Evolutionary conservation across 2,329 filamentous ascomycete species (phyloP), one percentile per base, ranked within the genome.

Genomic region (Dactylonectria macrodidyma): DNA sequence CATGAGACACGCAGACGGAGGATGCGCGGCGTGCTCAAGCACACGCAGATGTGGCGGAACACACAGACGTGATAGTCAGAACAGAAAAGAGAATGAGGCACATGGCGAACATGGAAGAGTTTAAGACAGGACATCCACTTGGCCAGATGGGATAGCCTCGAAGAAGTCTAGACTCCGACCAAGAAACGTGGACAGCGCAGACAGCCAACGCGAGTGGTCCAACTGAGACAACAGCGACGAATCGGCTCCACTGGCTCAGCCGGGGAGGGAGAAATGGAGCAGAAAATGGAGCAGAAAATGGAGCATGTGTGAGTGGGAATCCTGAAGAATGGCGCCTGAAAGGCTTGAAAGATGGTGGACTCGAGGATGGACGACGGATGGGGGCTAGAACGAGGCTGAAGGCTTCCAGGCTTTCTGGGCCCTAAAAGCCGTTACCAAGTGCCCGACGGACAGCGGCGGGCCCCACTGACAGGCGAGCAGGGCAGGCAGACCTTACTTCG

Each of bases 321-420:
- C 22, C 7, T 19, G 16, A 54, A 24, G 36, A 56, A 57, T 56
- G 47, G 44, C 38, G 14, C 19, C 11, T 51, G 52, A 52, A 24
- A 19, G 19, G 19, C 19, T 19, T 19, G 19, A 19, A 62, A 47
- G 26, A 30, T 55, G 38, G 47, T 33, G 41, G 30, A 54, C 50
- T 34, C 59, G 26, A 47, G 51, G 50, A 33, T 7, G 26, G 26
- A 30, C 26, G 26, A 26, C 34, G 52, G 24, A 30, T 30, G 56
- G 63, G 57, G 63, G 58, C 58, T 62, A 62, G 64, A 62, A 66
- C 64, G 47, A 66, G 64, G 64, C 64, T 66, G 64, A 57, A 36
- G 55, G 58, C 63, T 61, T 66, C 57, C 58, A 66, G 64, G 59
- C 64, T 59, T 51, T 66, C 59, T 62, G 47, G 46, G 22, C n/a